Base-by-base conservation (phyloP, 805 yeast genomes). In the Middelhovenomyces tepae region DNA sequence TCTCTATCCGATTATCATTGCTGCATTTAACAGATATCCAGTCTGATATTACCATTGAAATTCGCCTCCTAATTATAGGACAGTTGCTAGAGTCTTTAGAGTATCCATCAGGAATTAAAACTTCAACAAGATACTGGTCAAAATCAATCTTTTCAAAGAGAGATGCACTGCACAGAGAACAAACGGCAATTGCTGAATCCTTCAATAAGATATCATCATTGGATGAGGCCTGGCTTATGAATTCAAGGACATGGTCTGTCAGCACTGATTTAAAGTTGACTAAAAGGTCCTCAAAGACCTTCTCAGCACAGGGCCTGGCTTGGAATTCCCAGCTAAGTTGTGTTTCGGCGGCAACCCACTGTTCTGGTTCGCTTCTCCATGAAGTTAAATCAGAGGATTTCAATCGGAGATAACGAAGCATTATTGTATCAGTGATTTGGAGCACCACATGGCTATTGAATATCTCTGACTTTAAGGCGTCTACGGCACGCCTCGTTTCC, bases 331-430 rank as follows among this genome's bases (percentile, higher is more conserved):
- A 85, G 6, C 79, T 77, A 4, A 74, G 62, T 32, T 75, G 69
- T 37, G 78, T 60, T 44, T 86, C 94, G 48, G 85, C 94, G 42
- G 77, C 75, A 14, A 82, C 75, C 84, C 94, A 91, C 53, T 85
- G 95, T 53, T 86, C 97, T 0, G 97, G 95, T 39, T 86, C 94
- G 11, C 69, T 54, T 8, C 65, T 53, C 97, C 97, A 91, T 23
- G 73, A 62, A 45, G 82, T 93, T 30, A 89, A 54, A 51, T 87
- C 96, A 1, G 69, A 55, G 0, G 89, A 85, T 38, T 76, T 72
- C 30, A 87, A 56, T 36, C 78, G 71, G 41, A 91, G 63, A 54
- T 84, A 87, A 73, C 78, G 78, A 25, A 68, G 64, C 38, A 86
- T 75, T 22, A 87, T 60, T 27, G 81, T 57, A 39, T 79, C 80